These are phyloP conservation scores for Boletus sensibilis DNA, from an alignment of 768 basidiomycete species.

Conservation along the genomic window DNA sequence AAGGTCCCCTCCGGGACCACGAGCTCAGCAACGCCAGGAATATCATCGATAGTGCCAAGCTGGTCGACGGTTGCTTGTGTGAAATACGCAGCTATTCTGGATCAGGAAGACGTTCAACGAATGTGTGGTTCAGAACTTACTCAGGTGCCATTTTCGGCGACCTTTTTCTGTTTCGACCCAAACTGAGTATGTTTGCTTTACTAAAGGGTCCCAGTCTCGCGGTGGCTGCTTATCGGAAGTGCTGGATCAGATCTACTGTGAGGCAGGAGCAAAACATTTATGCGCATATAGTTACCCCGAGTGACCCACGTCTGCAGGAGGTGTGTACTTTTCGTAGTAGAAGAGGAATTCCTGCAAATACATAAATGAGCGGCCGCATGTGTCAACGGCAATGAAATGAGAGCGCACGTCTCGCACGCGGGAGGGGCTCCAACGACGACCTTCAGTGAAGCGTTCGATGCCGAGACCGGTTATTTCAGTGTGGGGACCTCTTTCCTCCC, in stretches of 20 bases:
- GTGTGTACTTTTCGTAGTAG: slow-evolving; percentile 74
- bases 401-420: slow-evolving; percentile 73
- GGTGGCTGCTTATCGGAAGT: slow-evolving; percentile 50
- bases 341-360: slow-evolving; percentile 72
- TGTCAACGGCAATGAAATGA: slow-evolving; percentile 1
- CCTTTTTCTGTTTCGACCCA: slow-evolving; percentile 67
- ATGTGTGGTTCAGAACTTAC: slow-evolving; percentile 41
- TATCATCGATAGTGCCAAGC: slow-evolving; percentile 68
- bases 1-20: slow-evolving; percentile 67
- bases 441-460: slow-evolving; percentile 85
- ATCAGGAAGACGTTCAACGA: slow-evolving; percentile 17
- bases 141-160: slow-evolving; percentile 79
- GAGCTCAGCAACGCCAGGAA: slow-evolving; percentile 56
- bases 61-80: slow-evolving; percentile 73
- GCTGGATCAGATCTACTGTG: slow-evolving; percentile 23
- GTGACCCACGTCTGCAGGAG: slow-evolving; percentile 44
- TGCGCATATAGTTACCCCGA: slow-evolving; percentile 36
- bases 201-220: slow-evolving; percentile 63
- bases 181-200: slow-evolving; percentile 85
- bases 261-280: slow-evolving; percentile 3
- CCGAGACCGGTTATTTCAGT: slow-evolving; percentile 75
- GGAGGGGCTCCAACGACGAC: slow-evolving; percentile 79
- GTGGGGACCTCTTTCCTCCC: slow-evolving; percentile 77
- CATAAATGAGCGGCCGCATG: slow-evolving; percentile 13
- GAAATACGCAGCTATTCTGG: slow-evolving; percentile 73